These are phyloP conservation scores for Saturnispora zaruensis DNA, from an alignment of 805 yeast genomes.

Conservation along the genomic window DNA sequence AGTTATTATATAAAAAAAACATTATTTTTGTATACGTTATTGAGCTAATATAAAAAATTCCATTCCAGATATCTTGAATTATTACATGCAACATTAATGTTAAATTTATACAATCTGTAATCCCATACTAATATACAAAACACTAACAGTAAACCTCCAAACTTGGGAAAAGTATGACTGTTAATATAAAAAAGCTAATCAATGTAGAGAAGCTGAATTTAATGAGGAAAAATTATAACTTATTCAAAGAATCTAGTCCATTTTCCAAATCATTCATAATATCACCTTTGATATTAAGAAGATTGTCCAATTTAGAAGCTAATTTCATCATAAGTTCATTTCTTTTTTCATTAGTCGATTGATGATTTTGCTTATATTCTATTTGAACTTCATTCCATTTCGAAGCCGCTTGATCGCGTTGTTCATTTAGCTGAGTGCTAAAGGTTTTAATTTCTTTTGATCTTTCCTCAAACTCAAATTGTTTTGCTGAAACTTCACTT, in stretches of 20 bases:
- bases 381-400: constrained; percentile 42
- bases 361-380: constrained; percentile 42
- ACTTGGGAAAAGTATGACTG: not conserved
- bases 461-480: constrained; percentile 15
- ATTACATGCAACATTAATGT: not conserved
- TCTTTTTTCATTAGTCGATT: constrained; percentile 39
- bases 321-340: constrained; percentile 44
- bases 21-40: no score
- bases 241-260: constrained; percentile 12
- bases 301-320: constrained; percentile 48
- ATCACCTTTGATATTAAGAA: constrained; percentile 56
- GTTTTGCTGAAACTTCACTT: constrained; percentile 15
- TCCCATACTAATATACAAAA: not conserved
- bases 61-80: not conserved
- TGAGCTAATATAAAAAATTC: not conserved
- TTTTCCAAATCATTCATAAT: constrained; percentile 59
- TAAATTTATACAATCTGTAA: not conserved
- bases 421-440: constrained; percentile 13
- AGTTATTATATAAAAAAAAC: not conserved
- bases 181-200: not conserved
- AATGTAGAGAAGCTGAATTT: not conserved
- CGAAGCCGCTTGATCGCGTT: constrained; percentile 21
- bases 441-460: constrained; percentile 15
- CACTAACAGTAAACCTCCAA: not conserved
- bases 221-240: not conserved